Percentiles rank a stretch among this genome's conserved stretches.
These are phyloP conservation scores for Spathaspora jeffriesii DNA, from an alignment of 1,139 yeast species.

Conservation along the genomic window DNA sequence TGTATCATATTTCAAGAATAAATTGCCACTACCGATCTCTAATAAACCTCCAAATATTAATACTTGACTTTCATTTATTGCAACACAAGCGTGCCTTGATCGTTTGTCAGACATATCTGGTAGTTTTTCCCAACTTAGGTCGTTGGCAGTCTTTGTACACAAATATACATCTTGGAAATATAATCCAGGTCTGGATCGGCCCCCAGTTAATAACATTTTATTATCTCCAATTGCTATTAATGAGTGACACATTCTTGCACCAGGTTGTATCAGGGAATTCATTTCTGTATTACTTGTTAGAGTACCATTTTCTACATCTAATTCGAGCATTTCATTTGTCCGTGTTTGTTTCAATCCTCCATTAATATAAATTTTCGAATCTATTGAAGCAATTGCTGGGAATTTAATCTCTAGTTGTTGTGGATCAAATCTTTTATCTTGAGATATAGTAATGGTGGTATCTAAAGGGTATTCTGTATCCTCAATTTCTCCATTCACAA, in stretches of 20 bases:
- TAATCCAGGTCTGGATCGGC: slow-evolving; percentile 62
- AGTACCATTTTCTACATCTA: slow-evolving; percentile 12
- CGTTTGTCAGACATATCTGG: slow-evolving; percentile 45
- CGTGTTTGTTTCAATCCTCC: slow-evolving; percentile 62
- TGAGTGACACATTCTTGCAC: slow-evolving; percentile 63
- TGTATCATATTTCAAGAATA: slow-evolving; percentile 21
- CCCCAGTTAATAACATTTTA: slow-evolving; percentile 56
- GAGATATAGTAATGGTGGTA: slow-evolving; percentile 8
- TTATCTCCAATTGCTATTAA: slow-evolving; percentile 32
- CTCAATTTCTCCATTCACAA: slow-evolving; percentile 6
- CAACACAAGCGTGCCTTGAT: slow-evolving; percentile 54
- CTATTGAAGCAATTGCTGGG: slow-evolving; percentile 35
- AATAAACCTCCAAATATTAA: slow-evolving; percentile 47
- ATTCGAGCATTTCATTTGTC: slow-evolving; percentile 17
- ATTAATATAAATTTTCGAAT: slow-evolving; percentile 31
- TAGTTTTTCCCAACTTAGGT: slow-evolving; percentile 31
- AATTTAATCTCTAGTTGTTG: slow-evolving; percentile 41
- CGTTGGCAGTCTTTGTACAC: slow-evolving; percentile 7
- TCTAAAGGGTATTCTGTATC: slow-evolving; percentile 9
- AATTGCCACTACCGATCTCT: slow-evolving; percentile 11
- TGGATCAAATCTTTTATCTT: slow-evolving; percentile 14
- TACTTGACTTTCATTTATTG: slow-evolving; percentile 29
- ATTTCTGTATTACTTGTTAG: slow-evolving; percentile 6
- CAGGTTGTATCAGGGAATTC: slow-evolving; percentile 18
- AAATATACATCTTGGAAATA: slow-evolving; percentile 34